Conservation (phyloP, 2,329 filamentous ascomycete species). For the Zymoseptoria crescenta region DNA sequence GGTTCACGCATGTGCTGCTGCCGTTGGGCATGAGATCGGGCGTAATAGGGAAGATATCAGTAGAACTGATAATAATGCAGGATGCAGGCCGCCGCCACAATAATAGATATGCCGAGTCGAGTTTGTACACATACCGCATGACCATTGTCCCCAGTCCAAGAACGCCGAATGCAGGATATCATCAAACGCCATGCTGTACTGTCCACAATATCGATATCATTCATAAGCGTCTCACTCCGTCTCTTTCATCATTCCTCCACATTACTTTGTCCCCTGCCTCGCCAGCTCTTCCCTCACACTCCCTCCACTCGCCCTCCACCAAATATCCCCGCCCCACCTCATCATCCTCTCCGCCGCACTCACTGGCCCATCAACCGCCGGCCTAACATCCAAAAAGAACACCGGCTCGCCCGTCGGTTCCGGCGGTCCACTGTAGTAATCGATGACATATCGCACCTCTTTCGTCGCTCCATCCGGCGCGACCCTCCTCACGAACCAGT, state of each 20-base stretch:
- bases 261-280: conserved; percentile 17
- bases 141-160: not conserved
- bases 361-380: conserved; percentile 73
- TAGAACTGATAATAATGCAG: not conserved
- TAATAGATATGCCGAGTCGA: not conserved
- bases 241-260: conserved; percentile 3
- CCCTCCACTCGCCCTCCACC: conserved; percentile 81
- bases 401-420: conserved; percentile 84
- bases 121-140: not conserved
- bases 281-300: conserved; percentile 46
- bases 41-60: not conserved
- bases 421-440: conserved; percentile 75
- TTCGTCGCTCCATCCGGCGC: conserved; percentile 56
- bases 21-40: too few species aligned
- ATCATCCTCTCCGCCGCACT: conserved; percentile 75
- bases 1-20: too few species aligned
- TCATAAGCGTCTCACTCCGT: not conserved
- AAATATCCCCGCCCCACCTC: conserved; percentile 86
- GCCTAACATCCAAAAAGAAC: conserved; percentile 90
- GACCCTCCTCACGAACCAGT: conserved; percentile 84
- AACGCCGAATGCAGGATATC: not conserved
- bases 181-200: not conserved
- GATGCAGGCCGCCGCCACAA: not conserved
- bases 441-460: conserved; percentile 89
- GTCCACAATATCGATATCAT: not conserved